Percentiles rank a stretch among this genome's conserved stretches.
Evolutionary conservation across 352 stramenopile genomes (phyloP).

Genomic region (Globisporangium takayamanum): DNA sequence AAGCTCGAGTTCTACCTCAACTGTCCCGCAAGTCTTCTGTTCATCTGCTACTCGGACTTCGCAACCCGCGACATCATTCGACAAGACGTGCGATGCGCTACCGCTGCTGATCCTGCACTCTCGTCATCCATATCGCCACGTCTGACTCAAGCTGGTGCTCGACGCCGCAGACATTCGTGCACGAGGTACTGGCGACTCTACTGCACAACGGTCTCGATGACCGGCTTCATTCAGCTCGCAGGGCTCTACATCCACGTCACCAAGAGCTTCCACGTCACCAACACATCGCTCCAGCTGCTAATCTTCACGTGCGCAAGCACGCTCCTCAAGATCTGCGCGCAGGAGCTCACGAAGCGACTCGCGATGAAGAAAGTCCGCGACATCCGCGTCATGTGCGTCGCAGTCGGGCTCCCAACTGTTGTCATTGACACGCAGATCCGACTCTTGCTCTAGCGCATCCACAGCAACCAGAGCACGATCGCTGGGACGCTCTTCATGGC

Average conservation of each 20-base stretch:
- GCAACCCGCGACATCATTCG: too few relatives aligned
- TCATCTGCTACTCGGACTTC: background rate
- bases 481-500: conserved; percentile 20
- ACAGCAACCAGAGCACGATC: conserved; percentile 18
- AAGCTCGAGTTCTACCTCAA: conserved; percentile 27
- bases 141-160: too few relatives aligned
- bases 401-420: conserved; percentile 28
- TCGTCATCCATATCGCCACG: too few relatives aligned
- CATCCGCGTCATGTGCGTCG: conserved; percentile 33
- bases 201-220: too few relatives aligned
- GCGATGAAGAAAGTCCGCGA: conserved; percentile 24
- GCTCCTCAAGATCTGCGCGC: conserved; percentile 22
- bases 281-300: background rate
- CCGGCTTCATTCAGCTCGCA: background rate
- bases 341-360: conserved; percentile 24
- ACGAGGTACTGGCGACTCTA: too few relatives aligned
- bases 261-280: background rate
- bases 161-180: too few relatives aligned
- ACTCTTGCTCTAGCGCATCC: conserved; percentile 22
- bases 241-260: background rate
- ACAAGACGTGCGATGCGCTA: too few relatives aligned
- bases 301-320: conserved; percentile 23
- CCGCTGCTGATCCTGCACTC: too few relatives aligned
- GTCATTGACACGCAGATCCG: conserved; percentile 37
- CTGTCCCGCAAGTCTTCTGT: conserved; percentile 11